phyloP scores from a whole-genome alignment of 2,329 filamentous ascomycete species.

The Fusarium keratoplasticum region DNA sequence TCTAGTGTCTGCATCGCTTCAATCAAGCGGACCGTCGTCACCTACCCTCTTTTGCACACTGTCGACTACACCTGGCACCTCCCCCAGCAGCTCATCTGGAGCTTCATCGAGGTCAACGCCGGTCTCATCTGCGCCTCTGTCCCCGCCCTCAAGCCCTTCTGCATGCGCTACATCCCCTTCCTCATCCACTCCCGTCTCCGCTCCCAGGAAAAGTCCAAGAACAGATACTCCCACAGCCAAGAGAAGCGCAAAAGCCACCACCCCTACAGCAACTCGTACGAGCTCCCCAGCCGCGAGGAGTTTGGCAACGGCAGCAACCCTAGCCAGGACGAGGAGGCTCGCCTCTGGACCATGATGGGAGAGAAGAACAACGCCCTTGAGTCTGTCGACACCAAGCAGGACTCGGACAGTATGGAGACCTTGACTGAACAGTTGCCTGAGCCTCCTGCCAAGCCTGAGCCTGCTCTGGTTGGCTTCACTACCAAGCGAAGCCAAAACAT shows the following conservation, averaged over 20 bases:
- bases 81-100: conserved; percentile 52
- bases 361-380: conserved; percentile 20
- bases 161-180: conserved; percentile 50
- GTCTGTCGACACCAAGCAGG: conserved; percentile 25
- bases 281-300: conserved; percentile 38
- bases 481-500: conserved; percentile 28
- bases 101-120: conserved; percentile 60
- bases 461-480: conserved; percentile 36
- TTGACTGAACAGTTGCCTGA: conserved; percentile 23
- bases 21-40: conserved; percentile 44
- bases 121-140: conserved; percentile 63
- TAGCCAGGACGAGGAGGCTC: conserved; percentile 40
- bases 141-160: conserved; percentile 62
- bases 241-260: conserved; percentile 33
- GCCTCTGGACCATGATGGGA: conserved; percentile 26
- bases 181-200: conserved; percentile 41
- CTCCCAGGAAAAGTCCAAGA: conserved; percentile 33
- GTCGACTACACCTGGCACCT: conserved; percentile 45
- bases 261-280: conserved; percentile 35
- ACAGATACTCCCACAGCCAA: conserved; percentile 21
- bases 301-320: conserved; percentile 8
- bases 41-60: conserved; percentile 36
- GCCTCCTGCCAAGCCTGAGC: conserved; percentile 20
- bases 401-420: conserved; percentile 40
- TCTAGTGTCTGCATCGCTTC: conserved; percentile 44